Percentiles rank a stretch among this genome's conserved stretches.
phyloP scores from a whole-genome alignment of 148 eudicot genomes.

The Rhododendron molle region DNA sequence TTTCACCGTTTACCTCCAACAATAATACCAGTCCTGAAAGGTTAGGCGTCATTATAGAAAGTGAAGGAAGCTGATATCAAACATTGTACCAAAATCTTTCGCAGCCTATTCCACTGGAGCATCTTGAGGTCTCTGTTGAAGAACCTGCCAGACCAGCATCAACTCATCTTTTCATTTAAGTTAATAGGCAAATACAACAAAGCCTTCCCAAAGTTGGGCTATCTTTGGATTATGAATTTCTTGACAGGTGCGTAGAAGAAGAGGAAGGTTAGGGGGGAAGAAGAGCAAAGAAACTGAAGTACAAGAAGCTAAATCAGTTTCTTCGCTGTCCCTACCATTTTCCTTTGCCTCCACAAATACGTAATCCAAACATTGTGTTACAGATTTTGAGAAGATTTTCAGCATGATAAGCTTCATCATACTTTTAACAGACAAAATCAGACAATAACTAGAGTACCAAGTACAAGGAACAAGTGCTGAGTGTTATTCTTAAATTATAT shows the following conservation, averaged over 20 bases:
- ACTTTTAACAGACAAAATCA: neutral
- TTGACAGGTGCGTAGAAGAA: neutral
- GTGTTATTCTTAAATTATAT: neutral
- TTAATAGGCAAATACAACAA: neutral
- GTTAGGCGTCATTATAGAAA: constrained; percentile 58
- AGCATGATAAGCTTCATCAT: neutral
- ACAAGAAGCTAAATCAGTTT: neutral
- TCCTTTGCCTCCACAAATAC: neutral
- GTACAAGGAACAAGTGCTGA: neutral
- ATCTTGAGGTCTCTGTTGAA: constrained; percentile 56
- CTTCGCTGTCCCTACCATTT: neutral
- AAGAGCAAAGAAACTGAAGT: no score
- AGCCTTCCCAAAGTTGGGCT: neutral
- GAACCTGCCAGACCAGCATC: constrained; percentile 77
- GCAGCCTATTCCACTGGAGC: constrained; percentile 25
- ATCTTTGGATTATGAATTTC: neutral
- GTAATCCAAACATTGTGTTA: neutral
- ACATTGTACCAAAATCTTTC: constrained; percentile 40
- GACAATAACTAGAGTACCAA: neutral
- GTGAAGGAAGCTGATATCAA: constrained; percentile 62
- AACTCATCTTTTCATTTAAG: constrained; percentile 50
- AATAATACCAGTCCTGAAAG: constrained; percentile 38
- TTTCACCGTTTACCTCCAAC: constrained; percentile 54
- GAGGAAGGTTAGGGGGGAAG: neutral
- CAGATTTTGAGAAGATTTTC: neutral